phyloP scores from a whole-genome alignment of 352 stramenopile genomes.

The Phytopythium litorale region DNA sequence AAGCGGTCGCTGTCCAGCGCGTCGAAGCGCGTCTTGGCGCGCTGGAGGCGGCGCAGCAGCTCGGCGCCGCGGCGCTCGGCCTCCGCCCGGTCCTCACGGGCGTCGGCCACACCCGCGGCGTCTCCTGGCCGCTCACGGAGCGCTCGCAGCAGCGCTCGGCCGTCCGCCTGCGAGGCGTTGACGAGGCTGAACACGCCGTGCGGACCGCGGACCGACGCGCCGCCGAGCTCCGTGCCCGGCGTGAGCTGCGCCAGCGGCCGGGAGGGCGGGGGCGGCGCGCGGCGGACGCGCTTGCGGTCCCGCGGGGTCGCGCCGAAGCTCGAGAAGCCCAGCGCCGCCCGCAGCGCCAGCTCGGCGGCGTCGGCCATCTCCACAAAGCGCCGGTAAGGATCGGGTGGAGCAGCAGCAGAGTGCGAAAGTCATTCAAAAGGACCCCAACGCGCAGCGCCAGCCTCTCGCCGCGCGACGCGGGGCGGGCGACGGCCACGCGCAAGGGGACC shows the following conservation, averaged over 20 bases:
- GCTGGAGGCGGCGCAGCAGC: conserved; percentile 31
- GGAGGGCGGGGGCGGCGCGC: neutral
- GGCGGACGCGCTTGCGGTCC: conserved; percentile 13
- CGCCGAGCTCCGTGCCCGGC: conserved; percentile 30
- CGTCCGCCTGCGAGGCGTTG: neutral
- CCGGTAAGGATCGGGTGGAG: neutral
- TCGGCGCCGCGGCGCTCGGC: neutral
- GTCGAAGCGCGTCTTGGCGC: conserved; percentile 40
- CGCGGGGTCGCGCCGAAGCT: conserved; percentile 39
- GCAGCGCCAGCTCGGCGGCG: conserved; percentile 29
- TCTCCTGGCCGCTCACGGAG: neutral
- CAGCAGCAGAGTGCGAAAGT: neutral
- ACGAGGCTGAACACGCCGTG: conserved; percentile 34
- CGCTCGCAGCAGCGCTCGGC: conserved; percentile 8
- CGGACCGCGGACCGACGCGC: conserved; percentile 11
- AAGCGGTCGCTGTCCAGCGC: conserved; percentile 30
- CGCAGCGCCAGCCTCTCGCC: neutral
- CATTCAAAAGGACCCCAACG: neutral
- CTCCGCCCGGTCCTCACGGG: neutral
- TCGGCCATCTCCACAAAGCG: conserved; percentile 16
- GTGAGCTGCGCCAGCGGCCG: conserved; percentile 24
- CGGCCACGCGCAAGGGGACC: neutral
- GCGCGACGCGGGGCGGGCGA: neutral
- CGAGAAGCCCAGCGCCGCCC: conserved; percentile 53
- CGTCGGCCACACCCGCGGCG: neutral